Percentiles rank a stretch among this genome's conserved stretches.
Conservation (phyloP, 257 asterid genomes). For the Cordia subcordata region DNA sequence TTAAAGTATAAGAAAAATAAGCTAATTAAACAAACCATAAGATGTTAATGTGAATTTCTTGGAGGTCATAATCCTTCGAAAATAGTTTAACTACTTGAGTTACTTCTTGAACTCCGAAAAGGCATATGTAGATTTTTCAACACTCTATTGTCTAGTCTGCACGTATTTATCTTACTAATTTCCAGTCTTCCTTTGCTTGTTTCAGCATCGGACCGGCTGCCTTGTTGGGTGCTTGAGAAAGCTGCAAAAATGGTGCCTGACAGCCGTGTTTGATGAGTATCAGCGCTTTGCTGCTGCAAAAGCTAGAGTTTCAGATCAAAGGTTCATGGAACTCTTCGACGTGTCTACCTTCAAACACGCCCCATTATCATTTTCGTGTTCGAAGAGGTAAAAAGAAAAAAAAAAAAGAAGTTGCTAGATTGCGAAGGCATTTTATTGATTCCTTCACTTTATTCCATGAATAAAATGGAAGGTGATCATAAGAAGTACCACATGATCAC, state of each 20-base stretch:
- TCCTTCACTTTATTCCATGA: constrained; percentile 5
- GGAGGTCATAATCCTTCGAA: no score
- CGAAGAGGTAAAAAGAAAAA: constrained; percentile 56
- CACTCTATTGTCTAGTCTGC: no score
- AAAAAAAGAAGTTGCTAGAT: constrained; percentile 2
- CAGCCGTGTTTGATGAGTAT: constrained; percentile 84
- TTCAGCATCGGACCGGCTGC: constrained; percentile 91
- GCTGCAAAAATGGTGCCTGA: constrained; percentile 71
- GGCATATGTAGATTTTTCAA: no score
- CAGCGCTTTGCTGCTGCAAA: constrained; percentile 87
- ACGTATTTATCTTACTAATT: background rate
- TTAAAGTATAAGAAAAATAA: no score
- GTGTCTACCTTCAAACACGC: constrained; percentile 44
- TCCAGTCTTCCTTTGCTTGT: constrained; percentile 6
- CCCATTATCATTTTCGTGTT: constrained; percentile 38
- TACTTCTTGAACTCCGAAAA: no score
- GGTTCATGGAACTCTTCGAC: constrained; percentile 82
- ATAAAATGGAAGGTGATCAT: no score
- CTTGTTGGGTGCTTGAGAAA: constrained; percentile 87
- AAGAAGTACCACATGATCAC: no score
- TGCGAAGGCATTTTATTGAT: background rate
- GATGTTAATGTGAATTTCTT: no score
- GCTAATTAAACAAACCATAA: no score
- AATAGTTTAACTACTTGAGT: no score
- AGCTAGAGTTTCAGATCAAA: constrained; percentile 76